A percentile compares a stretch with the other conserved stretches of the same genome.
phyloP scores from a whole-genome alignment of 352 stramenopile species.

The Pythium angustatum region DNA sequence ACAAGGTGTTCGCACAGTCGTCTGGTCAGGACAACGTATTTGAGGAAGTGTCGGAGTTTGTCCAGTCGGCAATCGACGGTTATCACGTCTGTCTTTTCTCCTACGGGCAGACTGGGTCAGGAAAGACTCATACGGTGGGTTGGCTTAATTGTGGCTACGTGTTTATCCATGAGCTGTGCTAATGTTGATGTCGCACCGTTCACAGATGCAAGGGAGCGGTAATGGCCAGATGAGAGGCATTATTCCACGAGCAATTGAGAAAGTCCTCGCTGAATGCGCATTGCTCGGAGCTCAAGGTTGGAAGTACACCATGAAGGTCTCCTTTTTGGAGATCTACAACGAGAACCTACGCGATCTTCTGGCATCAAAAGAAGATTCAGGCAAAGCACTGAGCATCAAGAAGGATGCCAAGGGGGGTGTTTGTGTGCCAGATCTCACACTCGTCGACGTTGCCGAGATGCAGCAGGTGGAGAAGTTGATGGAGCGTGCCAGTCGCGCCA shows the following conservation, averaged over 20 bases:
- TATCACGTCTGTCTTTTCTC: constrained; percentile 97
- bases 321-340: constrained; percentile 99
- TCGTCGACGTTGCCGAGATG: constrained; percentile 51
- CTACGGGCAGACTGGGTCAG: constrained; percentile 93
- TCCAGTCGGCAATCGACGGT: constrained; percentile 96
- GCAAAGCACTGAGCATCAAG: constrained; percentile 70
- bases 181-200: constrained; percentile 6
- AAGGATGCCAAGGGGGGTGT: constrained; percentile 69
- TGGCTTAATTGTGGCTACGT: neutral
- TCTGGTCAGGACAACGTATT: constrained; percentile 95
- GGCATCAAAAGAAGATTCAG: constrained; percentile 47
- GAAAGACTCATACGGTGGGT: constrained; percentile 92
- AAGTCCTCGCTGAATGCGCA: constrained; percentile 87
- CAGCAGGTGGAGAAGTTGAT: constrained; percentile 78
- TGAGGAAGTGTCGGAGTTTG: constrained; percentile 96
- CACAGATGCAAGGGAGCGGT: constrained; percentile 96
- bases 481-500: constrained; percentile 63
- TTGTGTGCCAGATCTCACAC: constrained; percentile 61
- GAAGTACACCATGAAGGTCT: constrained; percentile 95
- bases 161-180: neutral
- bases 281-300: constrained; percentile 82
- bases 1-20: constrained; percentile 95
- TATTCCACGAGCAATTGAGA: constrained; percentile 96
- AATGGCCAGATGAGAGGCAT: constrained; percentile 96
- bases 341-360: constrained; percentile 98